Evolutionary conservation across 352 stramenopile species (phyloP).

Genomic region (Phytopythium oedochilum): DNA sequence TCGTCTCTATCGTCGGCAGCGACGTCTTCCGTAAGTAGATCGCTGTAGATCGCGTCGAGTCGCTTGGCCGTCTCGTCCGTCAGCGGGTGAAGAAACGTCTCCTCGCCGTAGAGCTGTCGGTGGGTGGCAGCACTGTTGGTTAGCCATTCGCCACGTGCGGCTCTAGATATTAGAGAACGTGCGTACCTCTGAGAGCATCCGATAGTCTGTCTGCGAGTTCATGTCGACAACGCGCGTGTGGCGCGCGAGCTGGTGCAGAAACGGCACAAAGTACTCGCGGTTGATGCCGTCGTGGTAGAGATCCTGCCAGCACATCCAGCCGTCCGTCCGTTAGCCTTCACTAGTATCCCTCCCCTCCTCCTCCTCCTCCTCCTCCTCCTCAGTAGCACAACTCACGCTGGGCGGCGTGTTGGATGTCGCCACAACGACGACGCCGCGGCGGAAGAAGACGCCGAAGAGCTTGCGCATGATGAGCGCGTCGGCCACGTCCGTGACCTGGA

Average conservation of each 20-base stretch:
- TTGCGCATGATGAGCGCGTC: slow-evolving; percentile 96
- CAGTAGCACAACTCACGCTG: slow-evolving; percentile 15
- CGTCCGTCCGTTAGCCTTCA: too few species aligned
- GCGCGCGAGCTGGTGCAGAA: slow-evolving; percentile 90
- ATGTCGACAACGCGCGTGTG: slow-evolving; percentile 85
- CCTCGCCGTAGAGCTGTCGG: slow-evolving; percentile 7
- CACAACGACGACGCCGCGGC: slow-evolving; percentile 89
- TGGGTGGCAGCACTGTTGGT: neutral
- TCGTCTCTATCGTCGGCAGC: slow-evolving; percentile 5
- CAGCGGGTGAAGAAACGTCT: slow-evolving; percentile 59
- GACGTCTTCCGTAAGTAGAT: slow-evolving; percentile 17
- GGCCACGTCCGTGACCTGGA: slow-evolving; percentile 97
- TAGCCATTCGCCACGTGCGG: neutral
- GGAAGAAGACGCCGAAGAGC: slow-evolving; percentile 91
- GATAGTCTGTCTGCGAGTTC: slow-evolving; percentile 70
- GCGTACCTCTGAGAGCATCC: slow-evolving; percentile 35
- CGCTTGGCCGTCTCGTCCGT: slow-evolving; percentile 17
- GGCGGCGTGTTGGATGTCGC: slow-evolving; percentile 93
- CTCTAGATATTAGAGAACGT: neutral
- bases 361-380: neutral
- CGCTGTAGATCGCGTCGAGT: slow-evolving; percentile 41
- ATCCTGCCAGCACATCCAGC: slow-evolving; percentile 33
- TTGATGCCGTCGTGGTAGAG: slow-evolving; percentile 96
- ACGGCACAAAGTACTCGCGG: slow-evolving; percentile 96
- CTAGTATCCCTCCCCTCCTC: too few species aligned